These are phyloP conservation scores for Cornus suecica DNA, from an alignment of 148 eudicot genomes.

Conservation along the genomic window DNA sequence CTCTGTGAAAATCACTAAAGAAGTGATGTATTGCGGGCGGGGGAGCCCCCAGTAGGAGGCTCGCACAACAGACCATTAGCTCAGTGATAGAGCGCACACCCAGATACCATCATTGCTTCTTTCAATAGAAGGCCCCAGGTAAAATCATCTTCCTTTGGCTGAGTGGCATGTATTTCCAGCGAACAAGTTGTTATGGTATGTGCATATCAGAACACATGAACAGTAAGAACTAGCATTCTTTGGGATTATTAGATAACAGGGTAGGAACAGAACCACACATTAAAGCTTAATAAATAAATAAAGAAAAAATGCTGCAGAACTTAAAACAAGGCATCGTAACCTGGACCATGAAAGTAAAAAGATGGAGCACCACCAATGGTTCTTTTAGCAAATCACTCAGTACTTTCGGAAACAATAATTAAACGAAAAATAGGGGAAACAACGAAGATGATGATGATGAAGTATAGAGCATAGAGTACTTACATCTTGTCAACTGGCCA, in stretches of 20 bases:
- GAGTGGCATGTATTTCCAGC: no score
- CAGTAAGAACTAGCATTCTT: no score
- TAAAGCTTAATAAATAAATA: neutral
- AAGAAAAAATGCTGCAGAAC: neutral
- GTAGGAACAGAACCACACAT: neutral
- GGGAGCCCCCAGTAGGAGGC: no score
- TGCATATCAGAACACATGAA: no score
- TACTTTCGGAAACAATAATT: no score
- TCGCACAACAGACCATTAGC: no score
- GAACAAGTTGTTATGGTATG: no score
- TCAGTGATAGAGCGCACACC: no score
- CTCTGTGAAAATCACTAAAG: neutral
- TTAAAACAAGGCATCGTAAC: neutral
- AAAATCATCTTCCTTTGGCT: no score
- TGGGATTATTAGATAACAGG: neutral
- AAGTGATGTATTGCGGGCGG: neutral
- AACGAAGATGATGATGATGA: neutral
- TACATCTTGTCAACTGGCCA: slow-evolving; percentile 76
- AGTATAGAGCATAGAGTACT: slow-evolving; percentile 18
- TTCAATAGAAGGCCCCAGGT: no score
- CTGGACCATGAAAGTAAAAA: neutral
- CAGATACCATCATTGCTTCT: no score
- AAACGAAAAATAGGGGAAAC: neutral
- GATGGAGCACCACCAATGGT: neutral
- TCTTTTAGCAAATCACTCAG: neutral